phyloP scores from a whole-genome alignment of 2,329 filamentous ascomycete species.

The Hawksworthiomyces lignivorus region DNA sequence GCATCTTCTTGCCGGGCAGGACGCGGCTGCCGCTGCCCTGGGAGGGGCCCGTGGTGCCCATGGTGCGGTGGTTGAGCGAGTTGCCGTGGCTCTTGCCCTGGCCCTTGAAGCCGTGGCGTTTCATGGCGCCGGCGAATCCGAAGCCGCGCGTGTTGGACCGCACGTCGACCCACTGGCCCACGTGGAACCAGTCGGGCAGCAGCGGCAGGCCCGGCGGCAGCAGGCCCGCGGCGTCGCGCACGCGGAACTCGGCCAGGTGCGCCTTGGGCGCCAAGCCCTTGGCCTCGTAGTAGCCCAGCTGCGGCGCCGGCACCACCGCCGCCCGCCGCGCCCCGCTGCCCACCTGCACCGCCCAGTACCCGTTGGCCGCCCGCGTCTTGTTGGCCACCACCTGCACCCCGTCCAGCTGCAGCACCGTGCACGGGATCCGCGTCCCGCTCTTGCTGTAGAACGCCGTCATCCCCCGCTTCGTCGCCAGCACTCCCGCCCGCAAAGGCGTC shows the following conservation, averaged over 20 bases:
- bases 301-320: conserved; percentile 69
- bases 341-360: conserved; percentile 91
- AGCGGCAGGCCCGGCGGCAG: conserved; percentile 68
- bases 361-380: conserved; percentile 73
- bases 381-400: conserved; percentile 81
- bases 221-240: conserved; percentile 65
- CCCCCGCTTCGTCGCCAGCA: conserved; percentile 84
- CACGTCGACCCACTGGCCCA: conserved; percentile 86
- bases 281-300: conserved; percentile 81
- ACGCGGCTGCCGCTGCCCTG: conserved; percentile 92
- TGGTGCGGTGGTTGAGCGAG: conserved; percentile 84
- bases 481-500: conserved; percentile 65
- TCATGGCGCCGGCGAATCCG: conserved; percentile 97
- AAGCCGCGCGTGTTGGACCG: conserved; percentile 72
- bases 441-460: conserved; percentile 89
- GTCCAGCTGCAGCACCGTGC: conserved; percentile 91
- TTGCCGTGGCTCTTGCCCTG: conserved; percentile 93
- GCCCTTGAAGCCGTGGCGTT: conserved; percentile 81
- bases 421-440: conserved; percentile 69
- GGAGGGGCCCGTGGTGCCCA: conserved; percentile 81
- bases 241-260: conserved; percentile 78
- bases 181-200: conserved; percentile 81
- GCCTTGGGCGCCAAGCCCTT: conserved; percentile 78
- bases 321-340: conserved; percentile 69
- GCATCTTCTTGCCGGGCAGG: conserved; percentile 94